Base-by-base conservation (phyloP, 2,329 filamentous ascomycete genomes). In the Chaetomium olivaceum region DNA sequence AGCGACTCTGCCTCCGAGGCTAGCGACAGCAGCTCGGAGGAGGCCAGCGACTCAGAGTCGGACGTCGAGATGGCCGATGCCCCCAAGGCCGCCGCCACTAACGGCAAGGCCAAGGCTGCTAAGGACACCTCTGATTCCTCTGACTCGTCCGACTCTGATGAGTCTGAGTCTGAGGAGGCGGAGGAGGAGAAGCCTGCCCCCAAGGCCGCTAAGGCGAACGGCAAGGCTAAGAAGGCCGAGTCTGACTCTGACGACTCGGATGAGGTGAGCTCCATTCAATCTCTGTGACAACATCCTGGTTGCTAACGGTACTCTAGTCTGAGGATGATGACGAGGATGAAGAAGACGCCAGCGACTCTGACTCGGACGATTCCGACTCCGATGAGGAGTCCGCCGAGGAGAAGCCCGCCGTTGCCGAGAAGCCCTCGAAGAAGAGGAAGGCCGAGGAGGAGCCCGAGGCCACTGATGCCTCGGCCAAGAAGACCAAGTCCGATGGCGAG, bases 381-480 rank as follows among this genome's bases (percentile, higher is more conserved):
- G 74, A 74, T 61, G 73, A 76, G 36, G 72, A 73, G 25, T 74
- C 74, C 21, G 73, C 72, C 21, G 75, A 77, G 69, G 72, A 77
- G 71, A 71, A 75, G 68, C 61, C 65, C 14, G 71, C 71, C 57
- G 73, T 82, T 78, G 78, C 78, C 64, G 82, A 83, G 70, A 81
- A 84, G 55, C 75, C 77, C 58, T 77, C 82, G 72, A 89, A 89
- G 83, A 89, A 89, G 85, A 85, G 87, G 78, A 89, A 89, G 83
- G 86, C 86, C 61, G 85, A 86, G 67, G 81, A 75, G 61, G 73
- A 74, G 64, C 76, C 79, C 62, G 80, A 82, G 64, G 56, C 63
- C 19, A 48, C 63, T n/a, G 77, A 80, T 61, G 78, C 84, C 43
- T 79, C 81, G 19, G 76, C 83, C 67, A 92, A 91, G 86, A 91